Conservation (phyloP, 2,329 filamentous ascomycete genomes). For the Venturia asperata region DNA sequence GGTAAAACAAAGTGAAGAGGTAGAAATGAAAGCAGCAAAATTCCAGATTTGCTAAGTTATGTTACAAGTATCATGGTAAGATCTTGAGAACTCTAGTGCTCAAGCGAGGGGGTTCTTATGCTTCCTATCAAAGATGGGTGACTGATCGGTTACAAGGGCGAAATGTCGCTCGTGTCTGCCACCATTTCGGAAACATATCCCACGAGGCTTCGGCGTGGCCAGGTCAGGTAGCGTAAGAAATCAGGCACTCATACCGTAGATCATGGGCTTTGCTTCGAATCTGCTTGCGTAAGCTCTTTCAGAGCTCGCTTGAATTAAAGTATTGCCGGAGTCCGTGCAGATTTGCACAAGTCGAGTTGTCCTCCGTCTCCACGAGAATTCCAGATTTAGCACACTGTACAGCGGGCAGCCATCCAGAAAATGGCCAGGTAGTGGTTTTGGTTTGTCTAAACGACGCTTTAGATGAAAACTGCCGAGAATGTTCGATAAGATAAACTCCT, state of each 20-base stretch:
- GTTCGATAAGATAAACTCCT: constrained; percentile 4
- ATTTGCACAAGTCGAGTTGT: not conserved
- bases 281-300: not conserved
- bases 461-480: constrained; percentile 1
- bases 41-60: not conserved
- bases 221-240: not conserved
- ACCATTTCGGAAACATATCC: not conserved
- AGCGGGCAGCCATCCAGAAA: not conserved
- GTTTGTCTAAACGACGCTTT: not conserved
- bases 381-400: not conserved
- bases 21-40: not conserved
- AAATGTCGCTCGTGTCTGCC: not conserved
- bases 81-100: no score
- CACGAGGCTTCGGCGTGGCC: not conserved
- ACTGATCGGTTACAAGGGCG: not conserved
- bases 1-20: not conserved
- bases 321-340: not conserved
- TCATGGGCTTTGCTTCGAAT: not conserved
- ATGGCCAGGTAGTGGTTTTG: not conserved
- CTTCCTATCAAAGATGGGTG: no score
- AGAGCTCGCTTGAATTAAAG: not conserved
- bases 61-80: no score
- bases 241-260: not conserved
- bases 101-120: no score
- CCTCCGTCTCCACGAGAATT: not conserved